Conservation (phyloP, 108 stramenopile genomes). For the Cyclotella cryptica region DNA sequence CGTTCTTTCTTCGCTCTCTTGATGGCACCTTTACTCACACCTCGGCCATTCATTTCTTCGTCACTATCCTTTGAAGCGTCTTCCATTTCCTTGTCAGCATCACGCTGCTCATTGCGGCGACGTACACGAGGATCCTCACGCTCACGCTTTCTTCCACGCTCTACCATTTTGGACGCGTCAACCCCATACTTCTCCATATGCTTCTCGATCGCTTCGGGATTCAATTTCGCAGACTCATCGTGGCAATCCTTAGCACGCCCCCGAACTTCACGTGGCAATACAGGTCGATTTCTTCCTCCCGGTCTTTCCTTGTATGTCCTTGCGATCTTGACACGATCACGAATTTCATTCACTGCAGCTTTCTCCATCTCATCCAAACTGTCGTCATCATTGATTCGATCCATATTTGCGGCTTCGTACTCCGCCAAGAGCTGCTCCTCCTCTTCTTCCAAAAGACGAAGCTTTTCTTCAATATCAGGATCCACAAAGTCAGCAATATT, state of each 20-base stretch:
- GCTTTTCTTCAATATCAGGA: constrained; percentile 88
- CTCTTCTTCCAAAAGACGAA: constrained; percentile 90
- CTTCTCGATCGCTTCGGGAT: constrained; percentile 66
- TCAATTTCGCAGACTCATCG: constrained; percentile 64
- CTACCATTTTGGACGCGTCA: constrained; percentile 72
- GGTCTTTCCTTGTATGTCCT: constrained; percentile 64
- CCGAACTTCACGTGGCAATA: constrained; percentile 72
- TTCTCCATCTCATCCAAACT: constrained; percentile 86
- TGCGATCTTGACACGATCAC: constrained; percentile 75
- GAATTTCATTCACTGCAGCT: constrained; percentile 81
- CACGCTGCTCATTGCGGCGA: not conserved
- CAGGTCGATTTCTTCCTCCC: constrained; percentile 70
- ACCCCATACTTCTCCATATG: constrained; percentile 77
- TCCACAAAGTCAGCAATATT: constrained; percentile 98
- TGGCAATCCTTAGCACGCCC: constrained; percentile 78
- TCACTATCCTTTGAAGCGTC: constrained; percentile 42
- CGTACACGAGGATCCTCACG: constrained; percentile 55
- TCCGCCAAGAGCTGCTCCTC: constrained; percentile 88
- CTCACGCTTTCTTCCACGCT: constrained; percentile 73
- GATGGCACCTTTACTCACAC: constrained; percentile 69
- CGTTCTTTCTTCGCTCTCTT: constrained; percentile 77
- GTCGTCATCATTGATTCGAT: constrained; percentile 73
- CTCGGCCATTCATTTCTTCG: constrained; percentile 61
- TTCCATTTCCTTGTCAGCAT: constrained; percentile 46
- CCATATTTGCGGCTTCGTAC: constrained; percentile 85